Evolutionary conservation across 768 basidiomycete species (phyloP), one percentile per base, ranked within the genome.

Genomic region (Dictyophora rubrovolvata): DNA sequence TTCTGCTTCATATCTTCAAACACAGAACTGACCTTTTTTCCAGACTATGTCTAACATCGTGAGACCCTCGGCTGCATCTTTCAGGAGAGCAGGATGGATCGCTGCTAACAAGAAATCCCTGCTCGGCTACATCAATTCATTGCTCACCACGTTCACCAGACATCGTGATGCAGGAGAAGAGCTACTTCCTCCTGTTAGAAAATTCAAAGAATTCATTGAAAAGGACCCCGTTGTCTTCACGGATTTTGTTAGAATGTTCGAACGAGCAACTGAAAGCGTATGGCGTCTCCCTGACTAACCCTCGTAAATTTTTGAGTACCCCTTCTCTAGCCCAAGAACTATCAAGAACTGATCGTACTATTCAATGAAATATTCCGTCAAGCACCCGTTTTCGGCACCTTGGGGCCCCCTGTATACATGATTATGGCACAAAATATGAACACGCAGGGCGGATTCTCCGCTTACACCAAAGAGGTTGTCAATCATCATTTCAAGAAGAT

Each of bases 401-500:
- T 54, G 5, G 53, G 53, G 1, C 53, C 53, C 14, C 64, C 64
- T 6, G 53, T 65, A 17, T 60, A 65, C 22, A 60, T 60, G 61
- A 54, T 65, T 54, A 61, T 63, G 54, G 52, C 53, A 34, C 47
- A 56, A 37, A 18, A 52, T 9, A 65, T 65, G 65, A 59, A 63
- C 42, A 65, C 65, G 5, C 63, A 60, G 20, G 65, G 59, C 8
- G 65, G 64, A 36, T 61, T 62, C 53, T 47, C 64, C 48, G 53
- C 61, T 14, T n/a, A 42, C 69, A 68, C 69, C 33, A 72, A 75
- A 57, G 68, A 72, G 2, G 68, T 69, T 53, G 74, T 84, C 55
- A 84, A 84, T 58, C 63, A 48, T 0, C 65, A 70, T 53, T 66
- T 83, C 62, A 76, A 79, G 63, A 74, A 73, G 37, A 66, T 84